Evolutionary conservation across 2,329 filamentous ascomycete genomes (phyloP), one percentile per base, ranked within the genome.

Genomic region (Exophiala mesophila): DNA sequence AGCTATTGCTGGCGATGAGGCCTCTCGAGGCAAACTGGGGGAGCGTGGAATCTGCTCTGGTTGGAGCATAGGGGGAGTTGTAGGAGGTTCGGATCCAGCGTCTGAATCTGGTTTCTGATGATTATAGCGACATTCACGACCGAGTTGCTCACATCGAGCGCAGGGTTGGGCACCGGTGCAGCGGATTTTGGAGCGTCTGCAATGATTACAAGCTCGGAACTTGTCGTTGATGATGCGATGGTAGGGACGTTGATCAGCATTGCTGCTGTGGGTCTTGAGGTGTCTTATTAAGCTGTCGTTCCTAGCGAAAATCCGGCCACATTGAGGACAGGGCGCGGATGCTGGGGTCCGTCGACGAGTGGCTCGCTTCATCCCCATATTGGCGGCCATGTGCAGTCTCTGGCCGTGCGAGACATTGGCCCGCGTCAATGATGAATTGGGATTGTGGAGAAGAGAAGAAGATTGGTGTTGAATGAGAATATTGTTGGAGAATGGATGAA

Each of bases 191-290:
- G 46, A 44, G 9, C 42, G 41, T 2, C 49, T 44, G 36, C 49
- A 52, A 16, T 36, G 41, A 23, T 46, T 41, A 31, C 49, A 52
- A 18, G 49, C 49, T 12, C 46, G 39, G 23, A 52, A 52, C 21
- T 52, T 52, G 16, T 52, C 46, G 20, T 45, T 34, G 36, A 49
- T 49, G 32, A 52, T 52, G 7, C 49, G 49, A 26, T 52, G 49
- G 18, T 49, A 47, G 2, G 46, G 49, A 3, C 49, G 42, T 29
- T 49, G 40, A 13, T 49, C 44, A 2, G 38, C 21, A 34, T 48
- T 41, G 9, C 24, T 44, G 15, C 29, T 13, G 15, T 52, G 49
- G 9, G 44, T 49, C 29, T 52, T 52, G 9, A 52, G 18, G 41
- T 52, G 49, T 13, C 49, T 43, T 31, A 29, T 49, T 28, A 52